Base-by-base conservation (phyloP, 1,284 basidiomycete genomes). In the Gomphus sp. region DNA sequence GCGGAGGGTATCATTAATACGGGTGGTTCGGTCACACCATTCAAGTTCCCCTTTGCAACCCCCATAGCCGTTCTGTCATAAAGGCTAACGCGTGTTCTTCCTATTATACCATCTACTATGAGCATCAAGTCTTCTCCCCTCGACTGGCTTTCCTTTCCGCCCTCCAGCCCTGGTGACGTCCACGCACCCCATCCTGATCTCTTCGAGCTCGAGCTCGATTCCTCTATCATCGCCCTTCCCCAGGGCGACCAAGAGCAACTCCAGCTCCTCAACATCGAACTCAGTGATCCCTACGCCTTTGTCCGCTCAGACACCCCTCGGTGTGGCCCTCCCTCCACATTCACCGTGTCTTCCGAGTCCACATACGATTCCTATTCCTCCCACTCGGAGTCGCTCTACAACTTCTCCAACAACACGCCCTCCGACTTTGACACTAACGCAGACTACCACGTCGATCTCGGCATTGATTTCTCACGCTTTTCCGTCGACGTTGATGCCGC, bases 141-240 rank as follows among this genome's bases (percentile, higher is more conserved):
- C 70, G 84, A 85, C 72, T 82, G 85, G 73, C 76, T 81, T 70
- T 83, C 82, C 66, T 87, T 85, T 76, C 78, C 68, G 49, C 65
- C 79, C 67, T 75, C 80, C 60, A 75, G 82, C 64, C 76, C 79
- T 43, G 61, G 60, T 64, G 84, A 87, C 73, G 76, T 87, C 70
- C 75, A 82, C 65, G 83, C 84, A 52, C 86, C 87, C 55, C 81
- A 85, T 69, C 85, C 87, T 62, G 87, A 90, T 76, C 78, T 83
- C 62, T 90, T 90, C 73, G 89, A 90, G 67, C 79, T 81, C 56
- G 89, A 91, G 71, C 79, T 91, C 68, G 89, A 91, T 73, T 76
- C 76, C 41, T 80, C 78, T 70, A 58, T 58, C 51, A 58, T 58
- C 14, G 57, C 57, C 22, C 80, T 86, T 67, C 80, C 80, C 62